phyloP scores from a whole-genome alignment of 2,329 filamentous ascomycete species.

The Cordyceps javanica region DNA sequence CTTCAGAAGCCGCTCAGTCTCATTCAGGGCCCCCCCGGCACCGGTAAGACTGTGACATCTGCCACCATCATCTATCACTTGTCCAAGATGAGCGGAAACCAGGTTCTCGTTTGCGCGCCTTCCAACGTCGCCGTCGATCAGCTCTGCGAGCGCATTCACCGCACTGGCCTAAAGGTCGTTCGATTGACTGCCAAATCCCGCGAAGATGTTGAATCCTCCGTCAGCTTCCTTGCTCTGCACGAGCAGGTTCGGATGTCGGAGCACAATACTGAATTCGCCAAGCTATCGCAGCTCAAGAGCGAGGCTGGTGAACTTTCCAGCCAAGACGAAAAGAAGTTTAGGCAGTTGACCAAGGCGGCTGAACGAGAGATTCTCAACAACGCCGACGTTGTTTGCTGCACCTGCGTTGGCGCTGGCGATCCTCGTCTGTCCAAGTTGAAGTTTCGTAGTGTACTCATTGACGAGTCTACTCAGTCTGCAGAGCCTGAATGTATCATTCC shows the following conservation, averaged over 20 bases:
- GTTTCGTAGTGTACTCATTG: conserved; percentile 95
- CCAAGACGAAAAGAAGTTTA: conserved; percentile 97
- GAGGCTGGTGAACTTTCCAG: conserved; percentile 88
- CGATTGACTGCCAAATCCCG: conserved; percentile 98
- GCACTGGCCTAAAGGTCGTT: conserved; percentile 91
- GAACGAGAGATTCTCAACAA: conserved; percentile 93
- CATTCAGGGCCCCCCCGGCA: conserved; percentile 94
- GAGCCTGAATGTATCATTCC: conserved; percentile 99
- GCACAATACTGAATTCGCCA: conserved; percentile 87
- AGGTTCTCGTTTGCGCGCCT: conserved; percentile 92
- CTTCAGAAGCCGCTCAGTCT: conserved; percentile 88
- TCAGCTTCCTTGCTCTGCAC: conserved; percentile 90
- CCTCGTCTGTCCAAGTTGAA: conserved; percentile 95
- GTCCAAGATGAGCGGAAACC: conserved; percentile 88
- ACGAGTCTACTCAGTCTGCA: conserved; percentile 96
- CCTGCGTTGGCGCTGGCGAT: conserved; percentile 94
- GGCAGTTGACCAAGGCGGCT: conserved; percentile 86
- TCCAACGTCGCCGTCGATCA: conserved; percentile 99
- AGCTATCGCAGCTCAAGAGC: conserved; percentile 86
- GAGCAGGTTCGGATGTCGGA: conserved; percentile 98
- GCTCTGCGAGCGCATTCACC: conserved; percentile 92
- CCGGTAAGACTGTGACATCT: conserved; percentile 96
- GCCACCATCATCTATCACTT: conserved; percentile 98
- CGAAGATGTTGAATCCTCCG: conserved; percentile 97
- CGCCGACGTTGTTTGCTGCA: conserved; percentile 97